Conservation (phyloP, 192 early-diverging fungal genomes). For the Powellomyces hirtus region DNA sequence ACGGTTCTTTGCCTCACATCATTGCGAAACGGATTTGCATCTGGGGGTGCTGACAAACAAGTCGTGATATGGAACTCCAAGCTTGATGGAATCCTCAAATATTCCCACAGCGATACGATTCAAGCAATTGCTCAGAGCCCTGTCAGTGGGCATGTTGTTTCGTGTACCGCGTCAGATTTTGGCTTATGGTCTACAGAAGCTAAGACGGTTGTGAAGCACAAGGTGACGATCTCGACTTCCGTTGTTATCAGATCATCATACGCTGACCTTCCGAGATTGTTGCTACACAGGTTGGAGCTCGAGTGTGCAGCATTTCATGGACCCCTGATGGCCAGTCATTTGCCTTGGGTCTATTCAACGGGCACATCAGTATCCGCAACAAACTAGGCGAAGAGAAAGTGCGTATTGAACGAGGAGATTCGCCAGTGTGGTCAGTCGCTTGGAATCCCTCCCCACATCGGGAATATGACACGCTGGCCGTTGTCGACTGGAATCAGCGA, state of each 20-base stretch:
- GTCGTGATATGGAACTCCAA: constrained; percentile 59
- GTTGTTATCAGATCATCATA: too few species aligned
- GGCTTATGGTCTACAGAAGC: constrained; percentile 57
- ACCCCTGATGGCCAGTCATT: constrained; percentile 56
- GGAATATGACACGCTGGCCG: constrained; percentile 48
- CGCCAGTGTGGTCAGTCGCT: constrained; percentile 53
- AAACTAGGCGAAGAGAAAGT: constrained; percentile 52
- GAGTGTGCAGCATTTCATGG: constrained; percentile 50
- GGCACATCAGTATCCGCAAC: constrained; percentile 52
- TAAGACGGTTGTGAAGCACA: constrained; percentile 55
- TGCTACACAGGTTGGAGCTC: constrained; percentile 41
- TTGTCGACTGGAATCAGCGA: constrained; percentile 58
- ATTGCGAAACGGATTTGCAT: constrained; percentile 46
- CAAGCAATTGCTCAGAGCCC: constrained; percentile 50
- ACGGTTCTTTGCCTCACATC: constrained; percentile 32
- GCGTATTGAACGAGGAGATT: constrained; percentile 50
- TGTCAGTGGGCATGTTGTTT: constrained; percentile 46
- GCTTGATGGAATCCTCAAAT: constrained; percentile 54
- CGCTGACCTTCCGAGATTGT: background rate
- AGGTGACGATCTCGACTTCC: constrained; percentile 43
- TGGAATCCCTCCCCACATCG: constrained; percentile 47
- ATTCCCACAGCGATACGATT: constrained; percentile 56
- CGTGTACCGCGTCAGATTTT: constrained; percentile 54
- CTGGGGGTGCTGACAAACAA: constrained; percentile 60
- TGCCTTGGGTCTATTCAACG: constrained; percentile 58